Evolutionary conservation across 2,329 filamentous ascomycete species (phyloP).

Genomic region (Calonectria pauciramosa): DNA sequence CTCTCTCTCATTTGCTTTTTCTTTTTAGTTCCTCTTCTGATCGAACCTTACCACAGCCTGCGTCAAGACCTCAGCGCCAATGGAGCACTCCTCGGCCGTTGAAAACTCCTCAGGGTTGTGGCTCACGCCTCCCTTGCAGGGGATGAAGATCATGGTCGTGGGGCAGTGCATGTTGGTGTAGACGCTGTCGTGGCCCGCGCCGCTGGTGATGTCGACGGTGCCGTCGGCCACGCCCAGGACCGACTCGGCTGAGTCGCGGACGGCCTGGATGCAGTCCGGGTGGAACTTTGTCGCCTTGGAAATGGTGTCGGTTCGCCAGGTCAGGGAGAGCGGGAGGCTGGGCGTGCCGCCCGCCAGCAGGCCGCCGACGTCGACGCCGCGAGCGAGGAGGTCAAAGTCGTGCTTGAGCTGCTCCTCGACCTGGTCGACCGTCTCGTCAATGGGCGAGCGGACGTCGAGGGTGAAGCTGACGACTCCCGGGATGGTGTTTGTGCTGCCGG

Average conservation of each 20-base stretch:
- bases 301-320: constrained; percentile 73
- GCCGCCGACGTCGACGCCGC: constrained; percentile 57
- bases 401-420: constrained; percentile 50
- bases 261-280: constrained; percentile 74
- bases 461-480: constrained; percentile 51
- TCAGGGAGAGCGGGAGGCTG: constrained; percentile 18
- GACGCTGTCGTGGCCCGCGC: constrained; percentile 56
- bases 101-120: constrained; percentile 54
- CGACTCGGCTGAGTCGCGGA: constrained; percentile 68
- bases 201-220: constrained; percentile 51
- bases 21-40: constrained; percentile 33
- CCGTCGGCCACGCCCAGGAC: constrained; percentile 62
- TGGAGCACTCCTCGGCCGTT: constrained; percentile 50
- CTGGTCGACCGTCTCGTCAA: constrained; percentile 65
- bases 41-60: constrained; percentile 43
- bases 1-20: background rate
- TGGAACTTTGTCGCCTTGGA: constrained; percentile 74
- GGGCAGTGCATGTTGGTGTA: constrained; percentile 51
- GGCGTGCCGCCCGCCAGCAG: constrained; percentile 34
- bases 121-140: constrained; percentile 53
- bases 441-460: constrained; percentile 73
- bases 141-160: constrained; percentile 56
- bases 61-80: constrained; percentile 41
- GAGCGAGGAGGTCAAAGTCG: constrained; percentile 38
- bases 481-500: constrained; percentile 36